Conservation (phyloP, 495 filamentous ascomycete genomes). For the Thozetella sp. region DNA sequence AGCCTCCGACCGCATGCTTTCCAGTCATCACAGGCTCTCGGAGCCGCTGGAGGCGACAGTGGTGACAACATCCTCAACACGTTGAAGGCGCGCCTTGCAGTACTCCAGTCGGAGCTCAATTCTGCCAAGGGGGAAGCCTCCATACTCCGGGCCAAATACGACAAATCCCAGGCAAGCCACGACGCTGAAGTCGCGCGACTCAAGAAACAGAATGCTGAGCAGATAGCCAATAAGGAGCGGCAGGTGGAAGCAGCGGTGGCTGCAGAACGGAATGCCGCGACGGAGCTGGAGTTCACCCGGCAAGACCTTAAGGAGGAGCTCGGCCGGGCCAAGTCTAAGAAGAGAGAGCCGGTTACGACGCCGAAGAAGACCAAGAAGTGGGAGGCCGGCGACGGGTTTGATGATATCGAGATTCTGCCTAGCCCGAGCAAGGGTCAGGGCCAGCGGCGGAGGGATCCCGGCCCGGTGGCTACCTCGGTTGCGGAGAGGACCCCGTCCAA, state of each 20-base stretch:
- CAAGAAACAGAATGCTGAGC: slow-evolving; percentile 45
- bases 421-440: slow-evolving; percentile 42
- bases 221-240: slow-evolving; percentile 44
- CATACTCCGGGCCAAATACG: slow-evolving; percentile 53
- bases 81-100: slow-evolving; percentile 30
- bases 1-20: slow-evolving; percentile 11
- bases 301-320: slow-evolving; percentile 52
- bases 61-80: slow-evolving; percentile 19
- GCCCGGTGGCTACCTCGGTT: slow-evolving; percentile 32
- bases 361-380: slow-evolving; percentile 49
- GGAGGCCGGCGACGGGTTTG: slow-evolving; percentile 53
- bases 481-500: slow-evolving; percentile 48
- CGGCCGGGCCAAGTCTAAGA: slow-evolving; percentile 35
- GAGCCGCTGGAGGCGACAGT: background rate
- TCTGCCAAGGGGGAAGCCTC: slow-evolving; percentile 50
- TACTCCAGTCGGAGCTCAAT: slow-evolving; percentile 41
- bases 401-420: slow-evolving; percentile 48
- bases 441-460: slow-evolving; percentile 29
- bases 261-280: slow-evolving; percentile 42
- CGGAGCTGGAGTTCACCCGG: slow-evolving; percentile 54
- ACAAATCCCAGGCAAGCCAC: slow-evolving; percentile 33
- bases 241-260: slow-evolving; percentile 43
- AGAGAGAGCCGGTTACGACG: slow-evolving; percentile 37
- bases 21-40: slow-evolving; percentile 14
- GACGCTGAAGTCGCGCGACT: slow-evolving; percentile 46